Evolutionary conservation across 345 rosid species (phyloP).

Genomic region (Sonneratia alba): DNA sequence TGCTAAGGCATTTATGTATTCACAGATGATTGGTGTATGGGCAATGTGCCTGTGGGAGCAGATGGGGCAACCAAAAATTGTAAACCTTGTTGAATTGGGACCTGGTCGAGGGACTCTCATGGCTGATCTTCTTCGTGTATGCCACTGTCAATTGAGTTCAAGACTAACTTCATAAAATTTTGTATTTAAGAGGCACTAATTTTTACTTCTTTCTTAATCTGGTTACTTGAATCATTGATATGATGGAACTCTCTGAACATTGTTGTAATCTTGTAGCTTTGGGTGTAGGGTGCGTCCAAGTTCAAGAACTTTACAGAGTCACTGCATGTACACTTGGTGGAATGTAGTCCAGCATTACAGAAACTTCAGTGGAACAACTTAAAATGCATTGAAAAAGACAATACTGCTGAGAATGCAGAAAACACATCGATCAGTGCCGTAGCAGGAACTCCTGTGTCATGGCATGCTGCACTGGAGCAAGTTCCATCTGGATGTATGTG

Average conservation of each 20-base stretch:
- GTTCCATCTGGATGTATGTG: slow-evolving; percentile 79
- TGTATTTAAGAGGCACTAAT: not conserved
- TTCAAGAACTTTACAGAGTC: slow-evolving; percentile 67
- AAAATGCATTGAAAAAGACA: slow-evolving; percentile 45
- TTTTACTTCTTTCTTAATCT: not conserved
- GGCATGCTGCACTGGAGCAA: slow-evolving; percentile 74
- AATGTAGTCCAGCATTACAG: slow-evolving; percentile 75
- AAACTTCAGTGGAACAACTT: slow-evolving; percentile 59
- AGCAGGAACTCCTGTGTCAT: slow-evolving; percentile 57
- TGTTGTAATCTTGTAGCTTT: slow-evolving; percentile 11
- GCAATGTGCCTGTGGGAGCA: slow-evolving; percentile 91
- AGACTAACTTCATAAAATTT: not conserved
- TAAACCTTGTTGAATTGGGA: slow-evolving; percentile 86
- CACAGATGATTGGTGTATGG: slow-evolving; percentile 87
- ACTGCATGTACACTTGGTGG: slow-evolving; percentile 73
- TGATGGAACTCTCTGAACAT: slow-evolving; percentile 3
- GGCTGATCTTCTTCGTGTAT: slow-evolving; percentile 86
- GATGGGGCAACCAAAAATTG: slow-evolving; percentile 72
- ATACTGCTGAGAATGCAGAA: slow-evolving; percentile 20
- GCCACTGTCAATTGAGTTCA: slow-evolving; percentile 7
- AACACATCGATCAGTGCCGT: slow-evolving; percentile 39
- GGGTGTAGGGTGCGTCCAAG: slow-evolving; percentile 63
- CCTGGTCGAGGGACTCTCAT: slow-evolving; percentile 94
- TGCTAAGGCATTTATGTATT: not conserved
- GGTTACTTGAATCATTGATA: not conserved